phyloP scores from a whole-genome alignment of 176 grass and related monocot species.

The Aegilops umbellulata region DNA sequence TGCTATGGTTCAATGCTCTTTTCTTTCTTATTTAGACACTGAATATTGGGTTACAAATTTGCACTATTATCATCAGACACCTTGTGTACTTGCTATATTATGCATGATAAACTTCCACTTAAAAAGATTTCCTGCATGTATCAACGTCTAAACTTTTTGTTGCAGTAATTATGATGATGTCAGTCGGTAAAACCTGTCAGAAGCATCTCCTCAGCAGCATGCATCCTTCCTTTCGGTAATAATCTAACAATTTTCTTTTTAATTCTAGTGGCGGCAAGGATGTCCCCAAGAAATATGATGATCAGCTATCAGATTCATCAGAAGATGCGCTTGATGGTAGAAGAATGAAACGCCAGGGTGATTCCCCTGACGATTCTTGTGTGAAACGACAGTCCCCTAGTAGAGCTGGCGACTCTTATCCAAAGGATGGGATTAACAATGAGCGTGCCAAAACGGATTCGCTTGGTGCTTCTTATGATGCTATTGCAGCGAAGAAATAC shows the following conservation, averaged over 20 bases:
- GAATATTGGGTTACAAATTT: background rate
- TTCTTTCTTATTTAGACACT: background rate
- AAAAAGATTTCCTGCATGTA: background rate
- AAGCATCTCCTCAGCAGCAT: background rate
- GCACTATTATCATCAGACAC: background rate
- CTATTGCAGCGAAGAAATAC: slow-evolving; percentile 25
- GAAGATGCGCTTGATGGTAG: slow-evolving; percentile 40
- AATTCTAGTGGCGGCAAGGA: slow-evolving; percentile 44
- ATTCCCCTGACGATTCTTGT: slow-evolving; percentile 9
- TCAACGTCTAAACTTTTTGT: background rate
- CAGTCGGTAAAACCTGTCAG: background rate
- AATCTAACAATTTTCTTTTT: slow-evolving; percentile 15
- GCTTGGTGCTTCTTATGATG: slow-evolving; percentile 12
- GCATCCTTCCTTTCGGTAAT: slow-evolving; percentile 8
- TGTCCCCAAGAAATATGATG: slow-evolving; percentile 22
- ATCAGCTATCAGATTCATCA: slow-evolving; percentile 38
- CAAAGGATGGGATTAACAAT: slow-evolving; percentile 18
- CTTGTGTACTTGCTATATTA: slow-evolving; percentile 1
- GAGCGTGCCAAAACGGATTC: background rate
- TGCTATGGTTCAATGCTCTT: background rate
- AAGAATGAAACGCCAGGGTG: slow-evolving; percentile 2
- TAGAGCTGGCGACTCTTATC: slow-evolving; percentile 9
- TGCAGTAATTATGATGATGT: background rate
- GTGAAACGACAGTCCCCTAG: slow-evolving; percentile 7
- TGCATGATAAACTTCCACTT: background rate